These are phyloP conservation scores for Penicillium brevicompactum DNA, from an alignment of 2,329 filamentous ascomycete genomes.

Conservation along the genomic window DNA sequence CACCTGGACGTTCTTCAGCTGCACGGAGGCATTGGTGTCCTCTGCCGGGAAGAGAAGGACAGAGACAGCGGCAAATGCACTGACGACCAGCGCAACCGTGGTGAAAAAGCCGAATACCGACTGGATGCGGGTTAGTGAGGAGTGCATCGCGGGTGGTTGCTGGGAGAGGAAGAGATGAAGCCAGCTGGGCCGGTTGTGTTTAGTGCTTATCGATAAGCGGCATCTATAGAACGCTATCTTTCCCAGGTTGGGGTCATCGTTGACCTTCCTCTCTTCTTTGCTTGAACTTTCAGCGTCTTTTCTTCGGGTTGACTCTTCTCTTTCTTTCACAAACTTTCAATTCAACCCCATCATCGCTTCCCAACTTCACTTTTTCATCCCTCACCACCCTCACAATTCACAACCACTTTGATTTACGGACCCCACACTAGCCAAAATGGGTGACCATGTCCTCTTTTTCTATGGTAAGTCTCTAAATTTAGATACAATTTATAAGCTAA, in stretches of 20 bases:
- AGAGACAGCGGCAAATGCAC: constrained; percentile 76
- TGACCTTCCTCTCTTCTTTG: background rate
- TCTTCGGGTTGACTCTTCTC: background rate
- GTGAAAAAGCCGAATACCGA: constrained; percentile 98
- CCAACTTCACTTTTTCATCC: background rate
- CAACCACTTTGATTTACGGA: background rate
- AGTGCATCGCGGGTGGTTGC: constrained; percentile 69
- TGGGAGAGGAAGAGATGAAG: constrained; percentile 23
- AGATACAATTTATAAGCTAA: constrained; percentile 1
- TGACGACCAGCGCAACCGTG: constrained; percentile 82
- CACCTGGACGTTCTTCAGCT: constrained; percentile 74
- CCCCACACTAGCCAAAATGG: constrained; percentile 37
- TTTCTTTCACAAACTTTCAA: background rate
- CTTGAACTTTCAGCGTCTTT: background rate
- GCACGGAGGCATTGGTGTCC: constrained; percentile 55
- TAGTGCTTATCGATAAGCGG: constrained; percentile 27
- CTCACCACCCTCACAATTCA: background rate
- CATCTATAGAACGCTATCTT: background rate
- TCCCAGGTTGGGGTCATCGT: background rate
- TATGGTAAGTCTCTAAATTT: constrained; percentile 51
- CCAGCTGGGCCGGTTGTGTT: constrained; percentile 30
- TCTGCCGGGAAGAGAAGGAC: constrained; percentile 63
- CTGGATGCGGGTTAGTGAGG: constrained; percentile 79
- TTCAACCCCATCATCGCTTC: background rate
- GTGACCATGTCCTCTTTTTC: constrained; percentile 62